phyloP scores from a whole-genome alignment of 2,329 filamentous ascomycete species.

The Colletotrichum costaricense region DNA sequence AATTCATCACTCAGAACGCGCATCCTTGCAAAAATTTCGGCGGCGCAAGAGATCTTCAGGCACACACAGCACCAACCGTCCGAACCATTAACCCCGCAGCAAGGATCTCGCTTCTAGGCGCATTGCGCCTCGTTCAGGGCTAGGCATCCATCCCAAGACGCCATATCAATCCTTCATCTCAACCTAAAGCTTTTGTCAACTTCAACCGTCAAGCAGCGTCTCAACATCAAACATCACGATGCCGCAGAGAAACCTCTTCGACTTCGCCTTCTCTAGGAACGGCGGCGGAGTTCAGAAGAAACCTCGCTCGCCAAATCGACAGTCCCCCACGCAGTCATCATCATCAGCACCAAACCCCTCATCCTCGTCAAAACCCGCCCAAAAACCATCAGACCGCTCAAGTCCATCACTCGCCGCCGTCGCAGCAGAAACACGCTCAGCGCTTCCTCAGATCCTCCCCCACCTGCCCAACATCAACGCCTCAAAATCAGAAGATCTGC shows the following conservation, averaged over 20 bases:
- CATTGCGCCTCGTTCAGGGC: not conserved
- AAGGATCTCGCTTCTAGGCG: not conserved
- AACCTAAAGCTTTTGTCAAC: not conserved
- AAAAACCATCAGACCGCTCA: not conserved
- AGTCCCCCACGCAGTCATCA: not conserved
- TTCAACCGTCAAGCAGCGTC: not conserved
- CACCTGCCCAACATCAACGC: constrained; percentile 54
- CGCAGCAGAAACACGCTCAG: constrained; percentile 58
- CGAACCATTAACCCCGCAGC: not conserved
- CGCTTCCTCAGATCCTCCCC: constrained; percentile 59
- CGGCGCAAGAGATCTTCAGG: not conserved
- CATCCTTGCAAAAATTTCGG: not conserved
- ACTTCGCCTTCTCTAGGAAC: constrained; percentile 18
- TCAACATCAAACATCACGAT: not conserved
- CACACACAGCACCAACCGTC: not conserved
- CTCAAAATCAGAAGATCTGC: constrained; percentile 50
- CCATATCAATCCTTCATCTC: not conserved
- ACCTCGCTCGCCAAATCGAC: not conserved
- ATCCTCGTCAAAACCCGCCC: not conserved
- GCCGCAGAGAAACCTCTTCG: constrained; percentile 20
- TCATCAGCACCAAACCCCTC: not conserved
- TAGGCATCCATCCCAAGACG: not conserved
- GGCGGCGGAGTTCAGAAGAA: not conserved
- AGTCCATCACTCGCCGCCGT: constrained; percentile 36
- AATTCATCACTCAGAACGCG: not conserved